These are phyloP conservation scores for Rhodomyrtus psidioides DNA, from an alignment of 441 rosid genomes.

Conservation along the genomic window DNA sequence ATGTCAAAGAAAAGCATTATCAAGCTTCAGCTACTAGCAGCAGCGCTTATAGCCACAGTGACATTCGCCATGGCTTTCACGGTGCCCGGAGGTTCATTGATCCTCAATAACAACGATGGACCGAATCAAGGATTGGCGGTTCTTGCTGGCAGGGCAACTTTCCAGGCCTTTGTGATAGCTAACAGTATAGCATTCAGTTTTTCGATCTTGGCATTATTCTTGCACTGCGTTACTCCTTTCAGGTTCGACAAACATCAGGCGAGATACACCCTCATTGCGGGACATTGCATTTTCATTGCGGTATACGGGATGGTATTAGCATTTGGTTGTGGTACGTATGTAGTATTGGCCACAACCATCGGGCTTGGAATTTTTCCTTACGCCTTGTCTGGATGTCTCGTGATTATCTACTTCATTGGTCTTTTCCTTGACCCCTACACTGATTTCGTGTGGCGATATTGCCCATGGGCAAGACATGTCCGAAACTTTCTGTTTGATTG, in stretches of 20 bases:
- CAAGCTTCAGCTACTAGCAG: conserved; percentile 1
- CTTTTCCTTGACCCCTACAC: background rate
- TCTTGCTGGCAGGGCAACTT: conserved; percentile 1
- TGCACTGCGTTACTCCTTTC: too few relatives aligned
- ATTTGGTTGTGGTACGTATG: background rate
- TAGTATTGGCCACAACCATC: background rate
- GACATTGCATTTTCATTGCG: background rate
- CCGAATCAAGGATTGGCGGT: conserved; percentile 3
- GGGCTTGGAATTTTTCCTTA: background rate
- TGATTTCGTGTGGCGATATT: rapidly evolving
- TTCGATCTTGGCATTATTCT: background rate
- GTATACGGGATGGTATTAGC: background rate
- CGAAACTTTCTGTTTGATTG: background rate
- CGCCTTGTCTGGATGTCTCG: background rate
- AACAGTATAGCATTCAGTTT: conserved; percentile 2
- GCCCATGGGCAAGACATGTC: rapidly evolving
- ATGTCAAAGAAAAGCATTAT: background rate
- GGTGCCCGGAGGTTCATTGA: conserved; percentile 17
- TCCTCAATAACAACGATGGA: background rate
- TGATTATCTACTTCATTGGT: background rate
- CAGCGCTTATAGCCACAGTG: background rate
- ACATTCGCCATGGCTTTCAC: conserved; percentile 12
- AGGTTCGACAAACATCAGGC: too few relatives aligned
- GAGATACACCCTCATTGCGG: background rate
- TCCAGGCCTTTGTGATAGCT: conserved; percentile 2